phyloP scores from a whole-genome alignment of 768 basidiomycete species.

The Podaxis sp. region DNA sequence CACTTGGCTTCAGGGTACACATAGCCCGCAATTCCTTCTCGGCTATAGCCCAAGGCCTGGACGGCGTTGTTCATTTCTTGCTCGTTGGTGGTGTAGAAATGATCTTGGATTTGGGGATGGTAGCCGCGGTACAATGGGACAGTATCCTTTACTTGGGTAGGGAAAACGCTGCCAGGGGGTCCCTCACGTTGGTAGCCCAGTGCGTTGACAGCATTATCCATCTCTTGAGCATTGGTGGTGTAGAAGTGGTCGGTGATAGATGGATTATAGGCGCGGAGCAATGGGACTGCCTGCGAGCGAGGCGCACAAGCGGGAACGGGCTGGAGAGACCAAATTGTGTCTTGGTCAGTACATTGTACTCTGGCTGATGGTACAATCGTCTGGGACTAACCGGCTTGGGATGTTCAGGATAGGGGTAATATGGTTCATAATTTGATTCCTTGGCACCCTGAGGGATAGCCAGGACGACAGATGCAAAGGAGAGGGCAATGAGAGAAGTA shows the following conservation, averaged over 20 bases:
- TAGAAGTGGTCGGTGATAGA: conserved; percentile 14
- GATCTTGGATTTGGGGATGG: not conserved
- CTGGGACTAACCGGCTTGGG: not conserved
- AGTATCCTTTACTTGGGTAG: conserved; percentile 2
- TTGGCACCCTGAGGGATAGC: not conserved
- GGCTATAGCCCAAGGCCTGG: not conserved
- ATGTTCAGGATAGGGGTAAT: not conserved
- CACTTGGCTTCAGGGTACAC: conserved; percentile 12
- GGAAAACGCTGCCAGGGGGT: conserved; percentile 11
- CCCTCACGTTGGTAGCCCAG: conserved; percentile 11
- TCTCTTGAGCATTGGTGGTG: conserved; percentile 11
- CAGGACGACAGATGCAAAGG: not conserved
- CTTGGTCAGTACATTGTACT: not conserved
- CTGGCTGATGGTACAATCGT: not conserved
- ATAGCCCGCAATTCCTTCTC: conserved; percentile 13
- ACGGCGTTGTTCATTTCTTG: conserved; percentile 12
- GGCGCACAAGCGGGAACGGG: not conserved
- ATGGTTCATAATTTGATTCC: not conserved
- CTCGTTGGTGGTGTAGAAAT: conserved; percentile 16
- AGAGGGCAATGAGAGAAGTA: not conserved
- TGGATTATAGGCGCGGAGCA: conserved; percentile 4
- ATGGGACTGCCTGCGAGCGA: not conserved
- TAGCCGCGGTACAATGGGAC: conserved; percentile 16
- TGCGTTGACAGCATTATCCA: not conserved
- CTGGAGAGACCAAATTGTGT: not conserved